phyloP scores from a whole-genome alignment of 2,329 filamentous ascomycete genomes.

The Dothideomycetidae sp. region DNA sequence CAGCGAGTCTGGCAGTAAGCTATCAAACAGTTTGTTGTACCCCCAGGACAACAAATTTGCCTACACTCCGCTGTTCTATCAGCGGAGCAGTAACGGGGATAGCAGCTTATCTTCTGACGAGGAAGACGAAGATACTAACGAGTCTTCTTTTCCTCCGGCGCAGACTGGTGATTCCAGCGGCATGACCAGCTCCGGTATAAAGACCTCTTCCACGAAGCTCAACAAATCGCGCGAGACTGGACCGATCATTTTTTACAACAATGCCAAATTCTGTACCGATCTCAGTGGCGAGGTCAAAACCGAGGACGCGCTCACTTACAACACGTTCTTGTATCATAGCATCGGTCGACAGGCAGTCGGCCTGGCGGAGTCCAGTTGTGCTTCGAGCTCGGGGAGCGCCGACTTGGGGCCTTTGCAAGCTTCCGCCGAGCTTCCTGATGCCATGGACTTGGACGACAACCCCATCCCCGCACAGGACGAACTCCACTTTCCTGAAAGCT shows the following conservation, averaged over 20 bases:
- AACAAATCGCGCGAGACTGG: constrained; percentile 49
- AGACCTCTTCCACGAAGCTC: constrained; percentile 24
- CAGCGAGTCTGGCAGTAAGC: constrained; percentile 6
- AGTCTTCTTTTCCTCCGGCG: constrained; percentile 19
- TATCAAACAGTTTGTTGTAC: constrained; percentile 3
- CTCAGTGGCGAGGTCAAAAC: constrained; percentile 48
- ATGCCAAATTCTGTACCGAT: constrained; percentile 67
- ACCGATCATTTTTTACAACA: constrained; percentile 71
- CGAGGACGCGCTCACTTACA: constrained; percentile 9
- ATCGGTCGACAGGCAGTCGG: constrained; percentile 24
- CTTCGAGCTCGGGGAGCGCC: not conserved
- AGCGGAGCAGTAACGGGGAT: constrained; percentile 29
- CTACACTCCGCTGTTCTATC: constrained; percentile 36
- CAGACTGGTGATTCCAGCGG: constrained; percentile 26
- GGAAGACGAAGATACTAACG: constrained; percentile 20
- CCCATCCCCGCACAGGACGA: constrained; percentile 23
- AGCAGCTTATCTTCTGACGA: constrained; percentile 22
- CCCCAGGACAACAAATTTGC: constrained; percentile 22
- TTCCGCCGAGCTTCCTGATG: constrained; percentile 19
- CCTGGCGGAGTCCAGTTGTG: constrained; percentile 3
- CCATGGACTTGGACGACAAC: constrained; percentile 24
- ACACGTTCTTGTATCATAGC: constrained; percentile 18
- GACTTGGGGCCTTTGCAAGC: constrained; percentile 22
- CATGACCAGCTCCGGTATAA: constrained; percentile 33
- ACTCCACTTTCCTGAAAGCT: constrained; percentile 24